Base-by-base conservation (phyloP, 345 rosid species). In the Gossypium herbaceum region DNA sequence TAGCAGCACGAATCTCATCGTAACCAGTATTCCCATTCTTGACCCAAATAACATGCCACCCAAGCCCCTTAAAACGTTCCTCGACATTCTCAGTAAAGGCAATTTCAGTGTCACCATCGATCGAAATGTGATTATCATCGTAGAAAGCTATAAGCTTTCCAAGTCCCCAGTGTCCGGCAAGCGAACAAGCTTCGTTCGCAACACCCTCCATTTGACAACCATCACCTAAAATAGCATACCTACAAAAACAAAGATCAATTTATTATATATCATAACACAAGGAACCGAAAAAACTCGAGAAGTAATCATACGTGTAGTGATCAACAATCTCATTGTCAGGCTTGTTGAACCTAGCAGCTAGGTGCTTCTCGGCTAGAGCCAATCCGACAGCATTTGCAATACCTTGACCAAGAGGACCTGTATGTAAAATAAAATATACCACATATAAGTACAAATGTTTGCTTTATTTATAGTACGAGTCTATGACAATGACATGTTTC, bases 131-230 rank as follows among this genome's bases (percentile, higher is more conserved):
- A 83, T 93, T 93, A 84, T 93, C 99, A 82, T 95, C 99, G 17
- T 95, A 95, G 72, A 95, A 34, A 34, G 41, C 41, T 34, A 34
- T 34, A 34, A 34, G 41, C 41, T 34, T 34, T 34, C 41, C 41
- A 90, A 95, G 97, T 55, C 99, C 98, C 98, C 94, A 95, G 50
- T 95, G 99, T 10, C 90, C 97, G 27, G 98, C 99, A 51, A 95
- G 89, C 43, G 99, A 95, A 74, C 89, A 87, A 80, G 84, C 98
- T 84, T 95, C 99, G 45, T 93, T 93, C 51, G 97, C 74, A 75
- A 93, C 87, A 43, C 98, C 98, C 73, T 95, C 99, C 99, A 93
- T 95, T 52, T 95, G 94, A 77, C 99, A 95, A n/a, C 99, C 99
- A 82, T 95, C 99, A 75, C 99, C 98, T 43, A 93, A 74, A n/a